Percentiles rank a stretch among this genome's conserved stretches.
Evolutionary conservation across 192 early-diverging fungal genomes (phyloP).

Genomic region (Mortierella claussenii): DNA sequence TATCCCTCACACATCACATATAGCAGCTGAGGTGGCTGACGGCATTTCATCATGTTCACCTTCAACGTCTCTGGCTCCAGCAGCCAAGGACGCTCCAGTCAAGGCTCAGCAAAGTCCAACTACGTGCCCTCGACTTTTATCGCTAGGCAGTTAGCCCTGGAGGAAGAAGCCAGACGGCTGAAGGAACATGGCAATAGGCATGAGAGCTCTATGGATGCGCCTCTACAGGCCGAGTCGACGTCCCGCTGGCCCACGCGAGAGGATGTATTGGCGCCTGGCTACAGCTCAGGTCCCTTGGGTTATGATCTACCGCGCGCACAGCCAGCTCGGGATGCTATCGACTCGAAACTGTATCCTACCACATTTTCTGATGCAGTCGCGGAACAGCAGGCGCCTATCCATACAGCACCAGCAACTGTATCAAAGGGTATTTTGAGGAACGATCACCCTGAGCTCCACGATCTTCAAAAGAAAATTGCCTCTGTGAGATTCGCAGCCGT

Average conservation of each 20-base stretch:
- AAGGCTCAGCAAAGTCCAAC: slow-evolving; percentile 4
- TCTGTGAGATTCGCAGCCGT: slow-evolving; percentile 31
- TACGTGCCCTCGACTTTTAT: slow-evolving; percentile 42
- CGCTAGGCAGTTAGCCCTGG: slow-evolving; percentile 15
- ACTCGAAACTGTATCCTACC: background rate
- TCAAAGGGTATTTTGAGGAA: slow-evolving; percentile 9
- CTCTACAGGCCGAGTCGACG: background rate
- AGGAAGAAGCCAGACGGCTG: slow-evolving; percentile 26
- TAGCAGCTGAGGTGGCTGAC: too few relatives aligned
- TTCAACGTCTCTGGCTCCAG: slow-evolving; percentile 30
- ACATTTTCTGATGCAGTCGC: background rate
- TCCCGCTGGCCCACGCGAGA: slow-evolving; percentile 16
- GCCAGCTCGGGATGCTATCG: background rate
- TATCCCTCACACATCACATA: too few relatives aligned
- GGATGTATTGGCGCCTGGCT: slow-evolving; percentile 32
- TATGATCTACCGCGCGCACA: slow-evolving; percentile 16
- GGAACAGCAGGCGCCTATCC: too few relatives aligned
- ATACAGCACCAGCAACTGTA: background rate
- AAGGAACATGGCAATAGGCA: background rate
- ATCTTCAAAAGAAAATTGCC: slow-evolving; percentile 9
- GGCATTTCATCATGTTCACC: slow-evolving; percentile 26
- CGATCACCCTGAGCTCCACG: slow-evolving; percentile 11
- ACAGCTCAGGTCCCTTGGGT: slow-evolving; percentile 33
- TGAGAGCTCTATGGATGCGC: too few relatives aligned
- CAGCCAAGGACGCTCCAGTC: slow-evolving; percentile 15